Evolutionary conservation across 2,329 filamentous ascomycete genomes (phyloP).

Genomic region (Aspergillus sp.): DNA sequence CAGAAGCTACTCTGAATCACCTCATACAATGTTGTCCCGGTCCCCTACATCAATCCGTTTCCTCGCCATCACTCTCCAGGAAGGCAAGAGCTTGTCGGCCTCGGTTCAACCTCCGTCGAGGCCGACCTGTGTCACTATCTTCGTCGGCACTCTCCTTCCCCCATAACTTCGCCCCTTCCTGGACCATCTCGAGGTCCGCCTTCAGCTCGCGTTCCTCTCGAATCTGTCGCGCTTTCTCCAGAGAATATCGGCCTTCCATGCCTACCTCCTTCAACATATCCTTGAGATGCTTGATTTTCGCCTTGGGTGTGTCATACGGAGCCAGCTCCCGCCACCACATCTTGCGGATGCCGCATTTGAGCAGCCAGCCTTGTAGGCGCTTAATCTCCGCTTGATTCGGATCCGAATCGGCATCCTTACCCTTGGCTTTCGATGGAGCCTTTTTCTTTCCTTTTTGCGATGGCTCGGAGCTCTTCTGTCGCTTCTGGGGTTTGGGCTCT

Average conservation of each 20-base stretch:
- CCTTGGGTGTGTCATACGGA: conserved; percentile 67
- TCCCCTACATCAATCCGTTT: conserved; percentile 42
- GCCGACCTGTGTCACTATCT: conserved; percentile 36
- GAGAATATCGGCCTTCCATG: conserved; percentile 85
- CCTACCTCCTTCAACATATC: conserved; percentile 75
- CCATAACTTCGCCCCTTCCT: conserved; percentile 78
- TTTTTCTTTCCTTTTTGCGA: conserved; percentile 32
- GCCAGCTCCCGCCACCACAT: conserved; percentile 86
- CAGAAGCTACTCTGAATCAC: conserved; percentile 4
- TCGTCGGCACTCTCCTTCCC: conserved; percentile 53
- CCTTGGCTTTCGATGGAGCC: conserved; percentile 37
- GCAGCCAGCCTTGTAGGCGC: conserved; percentile 76
- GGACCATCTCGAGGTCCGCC: conserved; percentile 79
- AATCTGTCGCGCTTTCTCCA: conserved; percentile 79
- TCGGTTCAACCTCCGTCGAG: conserved; percentile 40
- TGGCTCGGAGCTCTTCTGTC: conserved; percentile 28
- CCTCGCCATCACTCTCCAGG: conserved; percentile 67
- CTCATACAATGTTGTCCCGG: not conserved
- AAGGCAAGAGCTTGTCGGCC: conserved; percentile 54
- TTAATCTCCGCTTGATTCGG: conserved; percentile 80
- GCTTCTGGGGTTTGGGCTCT: conserved; percentile 56
- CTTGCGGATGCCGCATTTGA: conserved; percentile 89
- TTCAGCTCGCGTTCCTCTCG: conserved; percentile 81
- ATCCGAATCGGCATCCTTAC: conserved; percentile 49
- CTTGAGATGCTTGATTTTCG: conserved; percentile 79